A percentile compares a stretch with the other conserved stretches of the same genome.
Evolutionary conservation across 495 filamentous ascomycete genomes (phyloP).

Genomic region (Xylaria bambusicola): DNA sequence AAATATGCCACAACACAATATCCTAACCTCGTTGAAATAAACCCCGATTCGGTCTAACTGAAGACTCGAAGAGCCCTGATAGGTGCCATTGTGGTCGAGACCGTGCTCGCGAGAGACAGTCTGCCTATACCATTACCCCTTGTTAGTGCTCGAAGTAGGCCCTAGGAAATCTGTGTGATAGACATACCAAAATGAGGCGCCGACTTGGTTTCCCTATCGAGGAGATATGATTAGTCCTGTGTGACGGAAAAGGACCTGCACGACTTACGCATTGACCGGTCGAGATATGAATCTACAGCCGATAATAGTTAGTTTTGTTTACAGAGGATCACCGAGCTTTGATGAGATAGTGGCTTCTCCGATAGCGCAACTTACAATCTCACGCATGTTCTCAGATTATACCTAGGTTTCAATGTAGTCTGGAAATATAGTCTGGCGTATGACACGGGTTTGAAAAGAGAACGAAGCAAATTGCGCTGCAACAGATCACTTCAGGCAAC

Average conservation of each 20-base stretch:
- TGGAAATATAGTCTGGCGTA: neutral
- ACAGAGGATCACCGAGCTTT: neutral
- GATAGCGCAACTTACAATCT: neutral
- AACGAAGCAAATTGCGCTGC: neutral
- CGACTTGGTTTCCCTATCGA: conserved; percentile 1
- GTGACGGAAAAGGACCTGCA: neutral
- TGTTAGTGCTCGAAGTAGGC: neutral
- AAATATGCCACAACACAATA: no score
- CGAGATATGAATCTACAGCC: neutral
- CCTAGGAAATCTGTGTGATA: neutral
- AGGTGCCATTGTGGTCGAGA: neutral
- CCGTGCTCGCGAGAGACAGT: conserved; percentile 3
- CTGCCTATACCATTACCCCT: neutral
- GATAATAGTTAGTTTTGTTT: neutral
- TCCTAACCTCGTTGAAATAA: neutral
- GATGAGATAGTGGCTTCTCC: neutral
- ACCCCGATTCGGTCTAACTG: neutral
- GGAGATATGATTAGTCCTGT: neutral
- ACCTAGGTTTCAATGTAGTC: neutral
- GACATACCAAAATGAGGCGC: conserved; percentile 1
- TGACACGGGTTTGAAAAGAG: no score
- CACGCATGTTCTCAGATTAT: neutral
- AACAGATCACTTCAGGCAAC: no score
- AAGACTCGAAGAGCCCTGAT: neutral
- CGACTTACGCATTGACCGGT: conserved; percentile 1